Base-by-base conservation (phyloP, 345 rosid genomes). In the Iberis pinnata region DNA sequence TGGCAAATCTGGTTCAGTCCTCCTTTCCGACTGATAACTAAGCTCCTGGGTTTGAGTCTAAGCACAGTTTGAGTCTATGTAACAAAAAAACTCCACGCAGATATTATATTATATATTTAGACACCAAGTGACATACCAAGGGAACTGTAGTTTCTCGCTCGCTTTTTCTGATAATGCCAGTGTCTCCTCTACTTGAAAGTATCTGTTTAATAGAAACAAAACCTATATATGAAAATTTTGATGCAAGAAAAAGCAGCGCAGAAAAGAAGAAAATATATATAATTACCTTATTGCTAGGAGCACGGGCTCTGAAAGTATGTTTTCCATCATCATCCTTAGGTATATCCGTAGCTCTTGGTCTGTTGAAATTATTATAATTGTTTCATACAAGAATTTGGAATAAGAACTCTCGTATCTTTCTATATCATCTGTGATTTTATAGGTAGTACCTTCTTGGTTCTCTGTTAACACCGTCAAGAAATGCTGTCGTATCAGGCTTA, bases 71-170 rank as follows among this genome's bases (percentile, higher is more conserved):
- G 25, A 19, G 57, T 24, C 29, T 37, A 22, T 22, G 12, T 17
- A 17, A 18, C n/a, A 65, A 17, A 64, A 29, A 56, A 35, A 11
- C 58, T 18, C 22, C 6, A 38, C 14, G 52, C 18, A 13, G 2
- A 47, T 0, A 12, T n/a, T n/a, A n/a, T n/a, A n/a, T n/a, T n/a
- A n/a, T n/a, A n/a, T n/a, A n/a, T 6, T 25, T 22, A 44, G 27
- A 45, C 43, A 63, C 22, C 2, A 41, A 58, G 26, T 53, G 55
- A 20, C 64, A 14, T 81, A 93, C 99, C 84, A 69, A 45, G 20
- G 95, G 88, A 45, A 75, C 78, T 8, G 87, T 79, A 29, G 78
- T 70, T 65, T 89, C 97, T 60, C 61, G 73, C 79, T 83, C 86
- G 75, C 63, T 73, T 72, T 75, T 85, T 47, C 79, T 68, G 46